phyloP scores from a whole-genome alignment of 2,329 filamentous ascomycete genomes.

The Sclerotinia subarctica region DNA sequence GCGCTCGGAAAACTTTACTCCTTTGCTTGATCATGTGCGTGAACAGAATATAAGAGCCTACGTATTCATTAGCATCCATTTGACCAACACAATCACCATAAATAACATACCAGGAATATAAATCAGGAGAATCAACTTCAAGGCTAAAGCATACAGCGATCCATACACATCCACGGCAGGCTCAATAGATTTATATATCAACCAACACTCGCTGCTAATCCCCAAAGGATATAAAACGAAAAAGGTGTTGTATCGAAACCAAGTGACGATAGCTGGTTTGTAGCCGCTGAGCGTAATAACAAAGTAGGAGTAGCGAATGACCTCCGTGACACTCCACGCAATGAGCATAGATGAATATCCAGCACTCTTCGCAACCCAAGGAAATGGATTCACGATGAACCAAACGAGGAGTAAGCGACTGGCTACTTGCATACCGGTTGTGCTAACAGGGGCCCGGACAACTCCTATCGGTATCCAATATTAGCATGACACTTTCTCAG shows the following conservation, averaged over 20 bases:
- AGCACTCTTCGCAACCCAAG: slow-evolving; percentile 56
- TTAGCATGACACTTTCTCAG: slow-evolving; percentile 22
- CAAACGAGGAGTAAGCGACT: slow-evolving; percentile 87
- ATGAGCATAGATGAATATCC: slow-evolving; percentile 75
- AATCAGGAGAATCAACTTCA: slow-evolving; percentile 64
- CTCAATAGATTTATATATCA: slow-evolving; percentile 68
- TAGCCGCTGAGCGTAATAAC: slow-evolving; percentile 64
- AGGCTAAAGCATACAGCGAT: slow-evolving; percentile 53
- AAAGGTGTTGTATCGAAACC: slow-evolving; percentile 91
- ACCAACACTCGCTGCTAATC: slow-evolving; percentile 79
- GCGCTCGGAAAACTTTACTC: slow-evolving; percentile 69
- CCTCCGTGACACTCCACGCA: slow-evolving; percentile 88
- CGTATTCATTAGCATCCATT: slow-evolving; percentile 25
- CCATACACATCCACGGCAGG: slow-evolving; percentile 52
- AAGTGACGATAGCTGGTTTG: slow-evolving; percentile 66
- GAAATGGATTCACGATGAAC: slow-evolving; percentile 75
- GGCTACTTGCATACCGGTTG: slow-evolving; percentile 86
- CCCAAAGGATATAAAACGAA: slow-evolving; percentile 89
- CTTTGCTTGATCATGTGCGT: slow-evolving; percentile 94
- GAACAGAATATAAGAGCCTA: slow-evolving; percentile 72
- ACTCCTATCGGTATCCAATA: slow-evolving; percentile 53
- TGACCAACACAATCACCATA: background rate
- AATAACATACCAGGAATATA: slow-evolving; percentile 72
- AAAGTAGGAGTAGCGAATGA: slow-evolving; percentile 91
- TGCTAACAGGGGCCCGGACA: slow-evolving; percentile 80